Conservation (phyloP, 352 stramenopile genomes). For the Pythium scleroteichum region DNA sequence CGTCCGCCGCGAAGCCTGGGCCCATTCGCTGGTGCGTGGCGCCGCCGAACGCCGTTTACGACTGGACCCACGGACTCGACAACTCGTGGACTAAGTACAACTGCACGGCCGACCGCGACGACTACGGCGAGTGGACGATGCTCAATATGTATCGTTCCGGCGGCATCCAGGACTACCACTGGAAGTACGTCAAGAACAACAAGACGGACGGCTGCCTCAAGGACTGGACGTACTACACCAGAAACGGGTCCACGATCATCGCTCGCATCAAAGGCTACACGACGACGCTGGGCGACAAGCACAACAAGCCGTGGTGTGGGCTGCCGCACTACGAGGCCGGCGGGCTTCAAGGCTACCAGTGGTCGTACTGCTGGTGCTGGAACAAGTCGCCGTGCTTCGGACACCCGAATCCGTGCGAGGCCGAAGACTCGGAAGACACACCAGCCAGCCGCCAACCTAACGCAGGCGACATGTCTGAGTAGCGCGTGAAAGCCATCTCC, state of each 20-base stretch:
- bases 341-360: background rate
- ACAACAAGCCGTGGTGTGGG: constrained; percentile 8
- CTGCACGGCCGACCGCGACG: background rate
- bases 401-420: no score
- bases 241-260: background rate
- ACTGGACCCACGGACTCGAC: constrained; percentile 1
- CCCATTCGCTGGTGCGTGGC: background rate
- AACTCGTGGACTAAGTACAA: constrained; percentile 3
- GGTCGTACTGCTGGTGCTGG: constrained; percentile 4
- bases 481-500: no score
- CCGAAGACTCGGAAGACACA: no score
- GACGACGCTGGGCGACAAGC: background rate
- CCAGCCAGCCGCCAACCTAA: no score
- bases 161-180: background rate
- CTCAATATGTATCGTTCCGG: constrained; percentile 3
- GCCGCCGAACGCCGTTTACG: background rate
- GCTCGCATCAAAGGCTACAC: constrained; percentile 1
- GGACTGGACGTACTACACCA: constrained; percentile 13
- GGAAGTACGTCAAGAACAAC: constrained; percentile 3
- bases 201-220: constrained; percentile 6
- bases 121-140: constrained; percentile 1
- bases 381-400: no score
- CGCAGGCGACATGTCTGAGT: no score
- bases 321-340: background rate
- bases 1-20: no score